Percentiles rank a stretch among this genome's conserved stretches.
Evolutionary conservation across 2,329 filamentous ascomycete genomes (phyloP).

Genomic region (Epichloe scottii): DNA sequence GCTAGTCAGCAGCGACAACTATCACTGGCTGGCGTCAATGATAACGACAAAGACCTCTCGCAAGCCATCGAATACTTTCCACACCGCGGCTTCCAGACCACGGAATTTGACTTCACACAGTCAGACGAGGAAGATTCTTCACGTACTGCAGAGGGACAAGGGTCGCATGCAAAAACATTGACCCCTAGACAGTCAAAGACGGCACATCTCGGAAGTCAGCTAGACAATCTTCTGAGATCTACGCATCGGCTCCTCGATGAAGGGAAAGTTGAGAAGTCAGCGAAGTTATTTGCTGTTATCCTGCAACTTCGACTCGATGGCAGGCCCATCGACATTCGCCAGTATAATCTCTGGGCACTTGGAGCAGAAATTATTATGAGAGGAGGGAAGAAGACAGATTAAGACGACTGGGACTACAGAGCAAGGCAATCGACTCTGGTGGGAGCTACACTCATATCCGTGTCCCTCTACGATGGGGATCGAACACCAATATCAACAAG

Average conservation of each 20-base stretch:
- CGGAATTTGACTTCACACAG: background rate
- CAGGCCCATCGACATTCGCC: conserved; percentile 52
- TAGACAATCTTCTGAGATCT: conserved; percentile 55
- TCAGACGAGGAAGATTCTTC: conserved; percentile 35
- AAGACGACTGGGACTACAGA: background rate
- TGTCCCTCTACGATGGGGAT: conserved; percentile 25
- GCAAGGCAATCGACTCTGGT: background rate
- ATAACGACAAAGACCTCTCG: conserved; percentile 32
- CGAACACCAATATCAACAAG: conserved; percentile 30
- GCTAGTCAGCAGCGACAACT: conserved; percentile 41
- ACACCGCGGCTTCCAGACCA: conserved; percentile 25
- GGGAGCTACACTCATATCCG: background rate
- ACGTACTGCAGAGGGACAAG: background rate
- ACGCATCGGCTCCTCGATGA: conserved; percentile 61
- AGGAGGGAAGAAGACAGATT: conserved; percentile 24
- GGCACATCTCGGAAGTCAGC: conserved; percentile 30
- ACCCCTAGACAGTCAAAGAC: conserved; percentile 7
- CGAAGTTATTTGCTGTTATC: conserved; percentile 63
- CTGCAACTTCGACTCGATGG: conserved; percentile 36
- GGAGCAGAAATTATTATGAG: conserved; percentile 76
- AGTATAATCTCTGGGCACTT: conserved; percentile 63
- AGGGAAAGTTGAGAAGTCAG: conserved; percentile 59
- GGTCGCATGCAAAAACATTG: background rate
- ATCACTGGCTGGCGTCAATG: conserved; percentile 36
- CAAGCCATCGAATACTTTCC: conserved; percentile 33